Conservation (phyloP, 352 stramenopile genomes). For the Phytophthora hybrid region DNA sequence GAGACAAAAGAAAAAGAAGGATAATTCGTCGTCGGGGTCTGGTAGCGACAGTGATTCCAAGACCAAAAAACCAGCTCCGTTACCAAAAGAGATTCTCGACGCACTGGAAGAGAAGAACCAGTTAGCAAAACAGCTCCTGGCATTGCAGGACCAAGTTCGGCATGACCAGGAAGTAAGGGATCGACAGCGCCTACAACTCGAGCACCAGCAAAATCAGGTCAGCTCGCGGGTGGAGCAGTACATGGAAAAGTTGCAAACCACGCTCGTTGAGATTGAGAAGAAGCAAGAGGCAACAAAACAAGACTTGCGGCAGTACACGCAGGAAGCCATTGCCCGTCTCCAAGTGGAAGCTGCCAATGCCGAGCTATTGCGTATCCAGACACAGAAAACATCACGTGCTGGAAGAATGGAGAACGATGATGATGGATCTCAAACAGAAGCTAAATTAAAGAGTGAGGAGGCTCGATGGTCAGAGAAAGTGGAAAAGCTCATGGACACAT, state of each 20-base stretch:
- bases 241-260: slow-evolving; percentile 68
- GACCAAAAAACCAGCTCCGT: slow-evolving; percentile 23
- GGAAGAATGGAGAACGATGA: slow-evolving; percentile 66
- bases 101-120: slow-evolving; percentile 67
- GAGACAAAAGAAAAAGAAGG: slow-evolving; percentile 33
- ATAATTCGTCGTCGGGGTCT: slow-evolving; percentile 28
- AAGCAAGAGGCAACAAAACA: slow-evolving; percentile 70
- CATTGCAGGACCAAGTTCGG: slow-evolving; percentile 64
- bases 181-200: slow-evolving; percentile 50
- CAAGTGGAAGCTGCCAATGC: slow-evolving; percentile 51
- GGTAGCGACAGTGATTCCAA: slow-evolving; percentile 31
- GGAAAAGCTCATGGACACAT: slow-evolving; percentile 71
- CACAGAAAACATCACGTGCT: slow-evolving; percentile 41
- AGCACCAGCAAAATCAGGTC: slow-evolving; percentile 65
- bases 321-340: slow-evolving; percentile 57
- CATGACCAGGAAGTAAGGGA: slow-evolving; percentile 59
- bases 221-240: slow-evolving; percentile 57
- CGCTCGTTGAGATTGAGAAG: slow-evolving; percentile 69
- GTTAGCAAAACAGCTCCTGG: slow-evolving; percentile 61
- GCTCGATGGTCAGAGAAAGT: slow-evolving; percentile 46
- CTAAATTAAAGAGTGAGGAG: slow-evolving; percentile 20
- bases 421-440: slow-evolving; percentile 12
- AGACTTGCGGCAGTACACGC: slow-evolving; percentile 72
- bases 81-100: slow-evolving; percentile 54
- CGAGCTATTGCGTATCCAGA: slow-evolving; percentile 24